Evolutionary conservation across 305 asterid species (phyloP), one percentile per base, ranked within the genome.

Genomic region (Fraxinus sp.): DNA sequence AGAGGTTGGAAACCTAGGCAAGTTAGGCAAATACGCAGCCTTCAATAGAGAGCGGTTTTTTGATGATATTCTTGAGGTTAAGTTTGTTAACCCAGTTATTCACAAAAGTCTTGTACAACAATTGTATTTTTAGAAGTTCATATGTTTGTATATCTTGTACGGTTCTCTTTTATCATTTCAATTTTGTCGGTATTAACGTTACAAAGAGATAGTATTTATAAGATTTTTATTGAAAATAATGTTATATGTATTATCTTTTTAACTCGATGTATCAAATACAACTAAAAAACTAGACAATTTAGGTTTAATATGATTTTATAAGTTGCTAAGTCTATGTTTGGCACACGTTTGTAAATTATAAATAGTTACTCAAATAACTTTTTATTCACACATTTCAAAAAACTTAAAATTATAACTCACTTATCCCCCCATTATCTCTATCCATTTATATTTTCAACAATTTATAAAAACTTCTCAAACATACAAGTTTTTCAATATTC

Each of bases 11-110:
- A 26, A 79, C 78, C 83, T 32, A 16, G 16, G 66, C 72, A 57
- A 64, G 87, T 79, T 32, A 22, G 32, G 71, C 85, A 84, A 81
- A 32, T 87, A 20, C 91, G 86, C 81, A 84, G 76, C 78, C 81
- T 90, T 86, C 87, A 76, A 20, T 83, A 33, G 88, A 88, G 76
- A 82, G 75, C 8, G 89, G 2, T 32, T 13, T 46, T 46, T 11
- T 46, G 1, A 13, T 46, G 6, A 44, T 44, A 44, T 44, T 41
- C 14, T 41, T 2, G 14, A 41, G 16, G 16, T 2, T 0, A 11
- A 11, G 5, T 44, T 44, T 44, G 55, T 44, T 11, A 44, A 4
- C 55, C 3, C 16, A 44, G n/a, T 44, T 44, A 44, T 44, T 11
- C 55, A 10, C 4, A 2, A 0, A 41, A 44, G 16, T 41, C 16